These are phyloP conservation scores for Peronosclerospora sorghi DNA, from an alignment of 352 stramenopile species.

Conservation along the genomic window DNA sequence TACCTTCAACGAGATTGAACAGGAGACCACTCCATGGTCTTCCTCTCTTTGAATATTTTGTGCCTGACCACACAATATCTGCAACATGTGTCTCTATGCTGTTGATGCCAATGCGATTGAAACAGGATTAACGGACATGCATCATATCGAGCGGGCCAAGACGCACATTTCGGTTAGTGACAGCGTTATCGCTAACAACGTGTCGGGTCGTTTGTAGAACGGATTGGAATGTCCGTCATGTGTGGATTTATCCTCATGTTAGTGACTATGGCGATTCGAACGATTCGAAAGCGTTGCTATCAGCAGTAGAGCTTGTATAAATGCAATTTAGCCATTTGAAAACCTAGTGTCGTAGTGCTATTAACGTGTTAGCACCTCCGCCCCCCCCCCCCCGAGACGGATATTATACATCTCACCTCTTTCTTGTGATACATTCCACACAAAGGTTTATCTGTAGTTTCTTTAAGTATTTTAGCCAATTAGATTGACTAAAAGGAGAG, in stretches of 20 bases:
- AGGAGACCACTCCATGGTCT: slow-evolving; percentile 65
- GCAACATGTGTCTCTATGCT: slow-evolving; percentile 49
- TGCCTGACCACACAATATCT: slow-evolving; percentile 46
- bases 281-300: slow-evolving; percentile 25
- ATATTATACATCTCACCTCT: too few relatives aligned
- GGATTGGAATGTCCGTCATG: slow-evolving; percentile 15
- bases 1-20: slow-evolving; percentile 63
- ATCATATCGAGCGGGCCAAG: background rate
- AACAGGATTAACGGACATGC: slow-evolving; percentile 15
- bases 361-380: too few relatives aligned
- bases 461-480: too few relatives aligned
- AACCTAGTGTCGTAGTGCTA: too few relatives aligned
- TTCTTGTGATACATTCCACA: too few relatives aligned
- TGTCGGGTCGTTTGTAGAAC: slow-evolving; percentile 2
- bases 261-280: slow-evolving; percentile 30
- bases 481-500: too few relatives aligned
- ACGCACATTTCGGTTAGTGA: slow-evolving; percentile 1
- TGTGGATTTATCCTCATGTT: slow-evolving; percentile 18
- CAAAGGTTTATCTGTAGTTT: too few relatives aligned
- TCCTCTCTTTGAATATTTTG: slow-evolving; percentile 77
- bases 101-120: slow-evolving; percentile 54
- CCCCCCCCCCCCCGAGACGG: too few relatives aligned
- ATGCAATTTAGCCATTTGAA: too few relatives aligned
- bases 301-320: too few relatives aligned
- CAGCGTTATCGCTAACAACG: background rate